Base-by-base conservation (phyloP, 2,329 filamentous ascomycete genomes). In the Shiraia bambusicola region DNA sequence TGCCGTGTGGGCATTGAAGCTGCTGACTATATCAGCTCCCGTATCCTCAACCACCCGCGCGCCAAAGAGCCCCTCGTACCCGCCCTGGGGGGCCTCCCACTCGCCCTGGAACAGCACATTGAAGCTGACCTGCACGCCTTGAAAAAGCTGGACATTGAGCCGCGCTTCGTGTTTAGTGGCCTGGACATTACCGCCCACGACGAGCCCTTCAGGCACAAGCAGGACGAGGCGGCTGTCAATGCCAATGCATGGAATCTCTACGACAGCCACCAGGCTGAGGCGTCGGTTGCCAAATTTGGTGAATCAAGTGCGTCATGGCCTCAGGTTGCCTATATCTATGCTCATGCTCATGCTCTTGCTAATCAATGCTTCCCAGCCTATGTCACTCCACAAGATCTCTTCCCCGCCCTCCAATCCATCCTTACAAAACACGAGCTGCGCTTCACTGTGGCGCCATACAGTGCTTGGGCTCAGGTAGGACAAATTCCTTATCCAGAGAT, bases 151-250 rank as follows among this genome's bases (percentile, higher is more conserved):
- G 80, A 81, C 14, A 84, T 95, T 37, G 81, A 76, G n/a, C 88
- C 88, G 2, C 74, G 94, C 50, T 97, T 98, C 67, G 78, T 98
- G 37, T 98, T 98, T 70, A 88, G 92, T 66, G 93, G 93, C 26
- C 81, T 95, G 59, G 82, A 89, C 28, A 79, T 90, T 47, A 83
- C 83, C 28, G 86, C 87, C 60, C 84, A 91, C 59, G 66, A 67
- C 29, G 82, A 87, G 33, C 71, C 74, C 9, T 75, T 78, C 47
- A 66, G 66, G 24, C 76, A 84, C 45, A 75, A 83, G 16, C 76
- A 86, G 40, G 78, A 82, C 52, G 80, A 81, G 32, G 81, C 81
- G 17, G 79, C 79, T 34, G 83, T 84, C 53, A 89, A 88, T 37
- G 80, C 87, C 52, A 75, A 84, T 43, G 93, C 92, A 3, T 98